Evolutionary conservation across 2,329 filamentous ascomycete genomes (phyloP), one percentile per base, ranked within the genome.

Genomic region (Penicillium polonicum): DNA sequence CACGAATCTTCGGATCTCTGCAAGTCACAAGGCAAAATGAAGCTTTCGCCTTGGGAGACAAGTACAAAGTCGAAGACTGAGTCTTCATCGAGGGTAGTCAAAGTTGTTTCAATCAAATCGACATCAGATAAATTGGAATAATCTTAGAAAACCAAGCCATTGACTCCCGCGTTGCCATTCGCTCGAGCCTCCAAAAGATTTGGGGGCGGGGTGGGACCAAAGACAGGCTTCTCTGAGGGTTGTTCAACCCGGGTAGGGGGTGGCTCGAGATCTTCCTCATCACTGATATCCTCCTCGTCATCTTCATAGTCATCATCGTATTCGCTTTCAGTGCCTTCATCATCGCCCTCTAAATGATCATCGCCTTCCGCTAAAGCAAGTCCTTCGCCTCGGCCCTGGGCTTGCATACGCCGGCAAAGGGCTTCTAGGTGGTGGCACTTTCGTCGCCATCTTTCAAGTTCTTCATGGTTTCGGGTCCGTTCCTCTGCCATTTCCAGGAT

Each of bases 401-500:
- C 90, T 75, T 97, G 93, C 91, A 97, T 96, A 68, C 92, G 91
- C 61, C 94, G 90, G 77, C 96, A 96, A 68, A 97, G 90, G 72
- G 90, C 92, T 76, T 93, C 93, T 56, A 99, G 85, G 75, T 96
- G 95, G 61, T 91, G 88, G 68, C 92, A 91, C 81, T 92, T 92
- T 77, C 89, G 90, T 70, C 87, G 88, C 72, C 91, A 86, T 36
- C 88, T 86, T 64, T 96, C 90, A 53, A 92, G 82, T 63, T 91
- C 88, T 64, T 88, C 85, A 64, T 91, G 84, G 68, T 86, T 85
- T 66, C 88, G 85, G 31, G 86, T 88, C 17, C 94, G 88, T 74
- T 97, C 93, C 74, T 97, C 92, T 4, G 93, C 94, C 93, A 97
- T 96, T 71, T 94, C 90, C 58, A 97, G 85, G 71, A 99, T 97